Conservation (phyloP, 805 yeast species). For the Cyberlindnera maritima region DNA sequence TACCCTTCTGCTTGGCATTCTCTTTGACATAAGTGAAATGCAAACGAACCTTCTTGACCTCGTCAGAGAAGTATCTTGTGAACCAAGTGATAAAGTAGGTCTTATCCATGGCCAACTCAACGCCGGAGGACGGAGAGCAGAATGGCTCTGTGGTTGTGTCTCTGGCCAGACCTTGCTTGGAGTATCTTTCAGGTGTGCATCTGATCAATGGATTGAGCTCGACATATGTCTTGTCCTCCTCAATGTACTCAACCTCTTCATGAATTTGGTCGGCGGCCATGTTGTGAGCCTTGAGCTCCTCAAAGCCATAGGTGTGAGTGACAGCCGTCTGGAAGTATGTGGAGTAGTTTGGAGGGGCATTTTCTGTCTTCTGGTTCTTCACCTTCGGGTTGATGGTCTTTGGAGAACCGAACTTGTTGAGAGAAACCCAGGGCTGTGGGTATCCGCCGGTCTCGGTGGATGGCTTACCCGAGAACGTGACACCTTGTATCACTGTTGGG, state of each 20-base stretch:
- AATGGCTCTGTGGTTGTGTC: slow-evolving; percentile 68
- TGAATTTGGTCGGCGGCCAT: slow-evolving; percentile 59
- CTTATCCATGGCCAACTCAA: slow-evolving; percentile 52
- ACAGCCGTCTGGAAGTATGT: slow-evolving; percentile 75
- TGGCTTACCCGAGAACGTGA: slow-evolving; percentile 49
- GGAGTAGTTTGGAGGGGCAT: slow-evolving; percentile 67
- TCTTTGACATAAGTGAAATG: slow-evolving; percentile 69
- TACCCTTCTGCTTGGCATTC: slow-evolving; percentile 51
- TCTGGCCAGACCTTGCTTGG: slow-evolving; percentile 60
- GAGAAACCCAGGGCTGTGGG: slow-evolving; percentile 76
- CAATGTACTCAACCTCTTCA: slow-evolving; percentile 51
- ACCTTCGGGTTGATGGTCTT: slow-evolving; percentile 74
- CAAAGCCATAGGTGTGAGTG: slow-evolving; percentile 53
- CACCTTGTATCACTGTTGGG: slow-evolving; percentile 60
- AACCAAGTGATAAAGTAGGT: slow-evolving; percentile 84
- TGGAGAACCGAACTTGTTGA: slow-evolving; percentile 76
- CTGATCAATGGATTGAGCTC: slow-evolving; percentile 74
- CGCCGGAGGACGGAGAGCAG: slow-evolving; percentile 72
- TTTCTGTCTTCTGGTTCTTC: slow-evolving; percentile 67
- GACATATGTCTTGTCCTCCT: slow-evolving; percentile 74
- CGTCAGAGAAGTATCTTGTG: slow-evolving; percentile 56
- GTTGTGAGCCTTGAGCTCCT: slow-evolving; percentile 69
- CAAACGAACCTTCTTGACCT: slow-evolving; percentile 57
- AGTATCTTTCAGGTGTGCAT: slow-evolving; percentile 79
- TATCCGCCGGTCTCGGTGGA: slow-evolving; percentile 52